phyloP scores from a whole-genome alignment of 108 stramenopile species.

The Skeletonema grethae region DNA sequence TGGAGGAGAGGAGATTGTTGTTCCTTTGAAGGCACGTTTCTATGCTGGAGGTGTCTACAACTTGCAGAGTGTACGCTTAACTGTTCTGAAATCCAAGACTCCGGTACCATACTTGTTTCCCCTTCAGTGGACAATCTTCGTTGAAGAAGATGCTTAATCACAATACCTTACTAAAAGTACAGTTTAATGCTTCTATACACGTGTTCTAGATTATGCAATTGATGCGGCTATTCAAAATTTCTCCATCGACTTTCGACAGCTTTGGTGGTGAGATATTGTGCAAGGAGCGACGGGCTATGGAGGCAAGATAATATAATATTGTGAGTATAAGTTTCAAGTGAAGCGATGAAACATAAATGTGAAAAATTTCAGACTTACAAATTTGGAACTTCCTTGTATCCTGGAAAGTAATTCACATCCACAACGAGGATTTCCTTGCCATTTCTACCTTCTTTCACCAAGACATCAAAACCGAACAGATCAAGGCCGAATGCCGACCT shows the following conservation, averaged over 20 bases:
- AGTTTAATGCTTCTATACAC: not conserved
- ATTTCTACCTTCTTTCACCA: slow-evolving; percentile 43
- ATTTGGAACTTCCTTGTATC: slow-evolving; percentile 86
- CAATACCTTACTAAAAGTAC: not conserved
- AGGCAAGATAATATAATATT: not conserved
- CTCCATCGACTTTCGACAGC: slow-evolving; percentile 51
- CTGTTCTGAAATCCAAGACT: slow-evolving; percentile 20
- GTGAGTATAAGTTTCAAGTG: not conserved
- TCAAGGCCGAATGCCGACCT: slow-evolving; percentile 78
- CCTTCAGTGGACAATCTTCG: slow-evolving; percentile 54
- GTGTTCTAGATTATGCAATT: not conserved
- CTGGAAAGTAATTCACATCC: slow-evolving; percentile 91
- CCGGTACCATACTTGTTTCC: slow-evolving; percentile 52
- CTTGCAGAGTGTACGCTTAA: slow-evolving; percentile 61
- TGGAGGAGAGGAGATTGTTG: slow-evolving; percentile 57
- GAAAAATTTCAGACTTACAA: slow-evolving; percentile 31
- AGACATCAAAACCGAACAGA: slow-evolving; percentile 88
- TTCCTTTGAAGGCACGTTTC: slow-evolving; percentile 69
- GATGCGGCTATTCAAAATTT: slow-evolving; percentile 8
- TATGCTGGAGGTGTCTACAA: slow-evolving; percentile 66
- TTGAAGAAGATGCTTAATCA: slow-evolving; percentile 25
- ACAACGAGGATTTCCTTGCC: slow-evolving; percentile 62
- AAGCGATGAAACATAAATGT: not conserved
- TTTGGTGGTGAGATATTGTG: slow-evolving; percentile 76
- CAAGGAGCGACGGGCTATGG: slow-evolving; percentile 60